phyloP scores from a whole-genome alignment of 2,329 filamentous ascomycete species.

The Colletotrichum phormii region DNA sequence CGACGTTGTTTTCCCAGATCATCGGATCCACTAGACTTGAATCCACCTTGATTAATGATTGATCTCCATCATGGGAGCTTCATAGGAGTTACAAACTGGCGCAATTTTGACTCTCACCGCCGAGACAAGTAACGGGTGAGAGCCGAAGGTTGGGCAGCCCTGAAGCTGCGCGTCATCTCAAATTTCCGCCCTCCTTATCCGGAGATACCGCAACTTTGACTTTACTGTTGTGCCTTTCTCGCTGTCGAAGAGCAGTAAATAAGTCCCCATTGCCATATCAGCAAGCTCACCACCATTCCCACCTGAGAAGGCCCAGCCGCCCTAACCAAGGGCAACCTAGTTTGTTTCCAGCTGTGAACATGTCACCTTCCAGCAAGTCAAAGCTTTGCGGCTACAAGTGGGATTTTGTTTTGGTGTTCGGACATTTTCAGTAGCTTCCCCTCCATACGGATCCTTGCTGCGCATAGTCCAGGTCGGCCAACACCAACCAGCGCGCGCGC shows the following conservation, averaged over 20 bases:
- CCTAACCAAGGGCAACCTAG: neutral
- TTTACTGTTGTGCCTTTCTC: neutral
- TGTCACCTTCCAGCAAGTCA: neutral
- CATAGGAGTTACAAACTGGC: neutral
- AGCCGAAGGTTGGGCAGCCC: neutral
- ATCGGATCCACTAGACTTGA: neutral
- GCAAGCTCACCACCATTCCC: neutral
- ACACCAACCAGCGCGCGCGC: slow-evolving; percentile 11
- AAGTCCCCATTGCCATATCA: neutral
- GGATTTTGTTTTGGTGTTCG: slow-evolving; percentile 3
- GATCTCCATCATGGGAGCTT: neutral
- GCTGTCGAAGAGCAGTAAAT: neutral
- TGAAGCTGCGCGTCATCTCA: slow-evolving; percentile 24
- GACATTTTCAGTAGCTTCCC: neutral
- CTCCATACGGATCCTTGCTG: slow-evolving; percentile 13
- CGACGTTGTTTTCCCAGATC: neutral
- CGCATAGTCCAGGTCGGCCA: neutral
- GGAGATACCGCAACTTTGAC: neutral
- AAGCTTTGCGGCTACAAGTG: neutral
- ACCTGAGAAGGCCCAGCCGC: slow-evolving; percentile 3
- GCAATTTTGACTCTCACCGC: neutral
- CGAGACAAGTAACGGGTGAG: neutral
- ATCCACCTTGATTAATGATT: neutral
- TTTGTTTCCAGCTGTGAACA: neutral
- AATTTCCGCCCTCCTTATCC: slow-evolving; percentile 1